A percentile compares a stretch with the other conserved stretches of the same genome.
These are phyloP conservation scores for Leishmania tropica DNA, from an alignment of 208 protist genomes.

Conservation along the genomic window DNA sequence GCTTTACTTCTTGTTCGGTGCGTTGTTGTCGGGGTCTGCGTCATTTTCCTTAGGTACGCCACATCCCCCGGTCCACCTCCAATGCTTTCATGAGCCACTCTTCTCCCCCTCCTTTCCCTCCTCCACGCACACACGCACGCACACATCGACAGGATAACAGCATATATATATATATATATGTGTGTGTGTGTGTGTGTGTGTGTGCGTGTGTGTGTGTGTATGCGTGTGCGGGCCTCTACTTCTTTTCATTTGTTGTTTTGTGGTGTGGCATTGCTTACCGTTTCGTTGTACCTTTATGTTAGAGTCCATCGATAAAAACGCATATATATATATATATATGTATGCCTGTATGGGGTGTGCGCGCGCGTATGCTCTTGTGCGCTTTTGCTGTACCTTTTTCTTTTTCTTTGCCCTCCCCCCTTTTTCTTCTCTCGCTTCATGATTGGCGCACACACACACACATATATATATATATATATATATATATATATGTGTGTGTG, in stretches of 20 bases:
- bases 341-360: no score
- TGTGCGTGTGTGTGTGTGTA: not conserved
- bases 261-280: not conserved
- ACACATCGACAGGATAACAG: not conserved
- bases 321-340: no score
- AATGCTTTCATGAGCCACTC: not conserved
- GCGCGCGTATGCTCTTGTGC: no score
- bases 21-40: no score
- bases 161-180: not conserved
- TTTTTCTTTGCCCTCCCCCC: not conserved
- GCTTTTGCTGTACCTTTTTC: not conserved
- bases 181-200: not conserved
- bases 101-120: no score
- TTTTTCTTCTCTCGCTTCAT: not conserved
- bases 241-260: not conserved
- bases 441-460: not conserved
- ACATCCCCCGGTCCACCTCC: not conserved
- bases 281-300: not conserved
- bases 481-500: no score
- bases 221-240: not conserved
- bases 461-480: no score
- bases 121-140: not conserved
- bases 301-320: no score
- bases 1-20: not conserved
- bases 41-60: no score